Percentiles rank a stretch among this genome's conserved stretches.
phyloP scores from a whole-genome alignment of 192 early-diverging fungal species.

The Rhizophagus sp. region DNA sequence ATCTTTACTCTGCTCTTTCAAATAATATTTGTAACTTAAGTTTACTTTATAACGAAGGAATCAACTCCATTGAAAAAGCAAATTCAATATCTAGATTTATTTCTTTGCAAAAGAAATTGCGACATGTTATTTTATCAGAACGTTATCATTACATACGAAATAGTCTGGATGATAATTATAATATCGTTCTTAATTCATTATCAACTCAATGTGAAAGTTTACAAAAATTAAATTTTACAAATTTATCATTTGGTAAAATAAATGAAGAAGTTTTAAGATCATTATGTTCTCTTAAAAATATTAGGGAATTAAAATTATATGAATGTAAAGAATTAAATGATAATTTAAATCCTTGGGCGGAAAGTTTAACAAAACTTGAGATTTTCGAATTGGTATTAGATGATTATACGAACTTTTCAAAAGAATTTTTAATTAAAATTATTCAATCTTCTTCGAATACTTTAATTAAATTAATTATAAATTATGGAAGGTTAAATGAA shows the following conservation, averaged over 20 bases:
- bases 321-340: background rate
- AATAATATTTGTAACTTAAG: background rate
- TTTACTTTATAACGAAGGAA: background rate
- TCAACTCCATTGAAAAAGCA: background rate
- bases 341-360: background rate
- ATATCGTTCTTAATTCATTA: background rate
- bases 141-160: background rate
- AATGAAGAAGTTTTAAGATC: background rate
- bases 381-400: background rate
- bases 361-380: background rate
- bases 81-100: background rate
- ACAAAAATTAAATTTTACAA: background rate
- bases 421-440: background rate
- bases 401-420: background rate
- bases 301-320: background rate
- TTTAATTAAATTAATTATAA: background rate
- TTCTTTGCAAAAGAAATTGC: background rate
- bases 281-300: background rate
- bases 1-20: background rate
- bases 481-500: background rate
- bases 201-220: background rate
- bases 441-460: background rate
- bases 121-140: background rate
- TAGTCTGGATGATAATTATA: background rate
- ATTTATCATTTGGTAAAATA: background rate